A percentile compares a stretch with the other conserved stretches of the same genome.
Conservation (phyloP, 495 filamentous ascomycete genomes). For the Daldinia childiae region DNA sequence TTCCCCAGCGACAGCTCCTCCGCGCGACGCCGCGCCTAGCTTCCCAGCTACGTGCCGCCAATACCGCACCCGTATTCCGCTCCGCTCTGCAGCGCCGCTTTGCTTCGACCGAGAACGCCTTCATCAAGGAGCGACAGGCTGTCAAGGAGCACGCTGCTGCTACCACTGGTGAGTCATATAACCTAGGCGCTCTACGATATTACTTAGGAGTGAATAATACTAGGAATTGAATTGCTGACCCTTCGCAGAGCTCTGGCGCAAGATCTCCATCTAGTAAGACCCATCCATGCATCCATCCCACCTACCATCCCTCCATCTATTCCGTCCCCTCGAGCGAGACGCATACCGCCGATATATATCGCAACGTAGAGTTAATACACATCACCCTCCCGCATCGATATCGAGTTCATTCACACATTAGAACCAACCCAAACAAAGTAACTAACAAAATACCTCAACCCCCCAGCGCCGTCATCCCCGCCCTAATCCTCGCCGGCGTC, state of each 20-base stretch:
- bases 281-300: background rate
- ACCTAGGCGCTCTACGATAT: too few relatives aligned
- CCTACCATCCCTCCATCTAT: background rate
- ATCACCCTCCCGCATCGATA: too few relatives aligned
- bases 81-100: constrained; percentile 72
- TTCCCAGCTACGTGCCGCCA: constrained; percentile 60
- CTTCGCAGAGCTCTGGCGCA: constrained; percentile 85
- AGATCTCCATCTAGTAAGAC: constrained; percentile 89
- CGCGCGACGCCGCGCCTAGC: constrained; percentile 67
- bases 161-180: constrained; percentile 74
- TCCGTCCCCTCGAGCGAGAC: background rate
- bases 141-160: constrained; percentile 86
- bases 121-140: constrained; percentile 83
- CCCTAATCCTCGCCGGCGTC: constrained; percentile 70
- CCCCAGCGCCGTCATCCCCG: constrained; percentile 71
- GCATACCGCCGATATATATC: background rate
- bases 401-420: too few relatives aligned
- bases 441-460: constrained; percentile 35
- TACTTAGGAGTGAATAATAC: background rate
- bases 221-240: constrained; percentile 11
- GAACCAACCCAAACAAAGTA: background rate
- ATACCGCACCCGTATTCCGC: constrained; percentile 60
- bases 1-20: constrained; percentile 67
- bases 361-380: too few relatives aligned
- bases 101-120: constrained; percentile 82